Evolutionary conservation across 2,329 filamentous ascomycete species (phyloP).

Genomic region (Pyricularia grisea): DNA sequence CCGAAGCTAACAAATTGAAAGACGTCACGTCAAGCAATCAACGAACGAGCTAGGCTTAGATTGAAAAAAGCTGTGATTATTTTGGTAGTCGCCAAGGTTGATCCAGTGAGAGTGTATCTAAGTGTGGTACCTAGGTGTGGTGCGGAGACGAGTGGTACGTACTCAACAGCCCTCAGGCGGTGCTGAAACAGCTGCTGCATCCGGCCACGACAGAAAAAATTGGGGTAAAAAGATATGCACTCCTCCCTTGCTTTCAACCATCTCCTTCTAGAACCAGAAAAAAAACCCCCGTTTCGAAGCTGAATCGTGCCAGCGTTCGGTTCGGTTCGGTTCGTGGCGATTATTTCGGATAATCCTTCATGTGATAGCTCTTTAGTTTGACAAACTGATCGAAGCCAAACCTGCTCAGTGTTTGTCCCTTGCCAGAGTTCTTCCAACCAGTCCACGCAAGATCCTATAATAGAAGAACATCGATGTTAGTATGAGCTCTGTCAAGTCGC

Average conservation of each 20-base stretch:
- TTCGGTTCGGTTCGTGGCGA: not conserved
- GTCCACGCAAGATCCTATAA: constrained; percentile 85
- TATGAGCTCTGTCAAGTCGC: not conserved
- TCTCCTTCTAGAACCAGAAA: not conserved
- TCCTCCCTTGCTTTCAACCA: not conserved
- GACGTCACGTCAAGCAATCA: not conserved
- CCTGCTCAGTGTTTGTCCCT: constrained; percentile 77
- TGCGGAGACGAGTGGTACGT: not conserved
- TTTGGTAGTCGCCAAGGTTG: not conserved
- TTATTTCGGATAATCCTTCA: constrained; percentile 70
- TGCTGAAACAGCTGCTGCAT: not conserved
- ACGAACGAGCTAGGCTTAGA: not conserved
- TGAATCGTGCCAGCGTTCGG: not conserved
- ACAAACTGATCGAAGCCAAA: constrained; percentile 95
- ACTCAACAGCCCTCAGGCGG: not conserved
- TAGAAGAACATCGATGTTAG: not conserved
- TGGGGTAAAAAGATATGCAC: not conserved
- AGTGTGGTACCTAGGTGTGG: too few species aligned
- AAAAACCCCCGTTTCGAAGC: not conserved
- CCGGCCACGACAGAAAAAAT: not conserved
- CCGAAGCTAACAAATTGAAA: not conserved
- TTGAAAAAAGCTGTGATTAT: not conserved
- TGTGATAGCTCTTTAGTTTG: constrained; percentile 90
- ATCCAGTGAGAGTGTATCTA: not conserved
- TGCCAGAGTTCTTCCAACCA: constrained; percentile 95